Evolutionary conservation across 148 eudicot genomes (phyloP).

Genomic region (Rheum nobile): DNA sequence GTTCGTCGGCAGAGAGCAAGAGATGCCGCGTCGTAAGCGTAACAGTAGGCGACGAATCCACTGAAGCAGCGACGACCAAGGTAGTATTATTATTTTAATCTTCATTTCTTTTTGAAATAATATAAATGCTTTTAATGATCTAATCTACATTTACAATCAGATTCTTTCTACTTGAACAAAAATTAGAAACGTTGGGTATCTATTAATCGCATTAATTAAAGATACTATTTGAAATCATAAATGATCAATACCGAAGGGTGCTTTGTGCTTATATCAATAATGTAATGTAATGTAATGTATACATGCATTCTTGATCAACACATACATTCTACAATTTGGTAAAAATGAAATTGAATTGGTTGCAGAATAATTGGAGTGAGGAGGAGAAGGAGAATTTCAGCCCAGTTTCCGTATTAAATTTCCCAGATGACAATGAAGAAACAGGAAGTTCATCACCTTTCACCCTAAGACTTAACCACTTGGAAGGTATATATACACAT

Average conservation of each 20-base stretch:
- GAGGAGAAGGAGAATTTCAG: constrained; percentile 49
- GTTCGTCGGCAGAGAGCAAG: background rate
- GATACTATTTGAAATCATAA: background rate
- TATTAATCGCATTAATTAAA: background rate
- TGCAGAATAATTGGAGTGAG: constrained; percentile 9
- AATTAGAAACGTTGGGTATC: background rate
- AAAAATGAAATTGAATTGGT: background rate
- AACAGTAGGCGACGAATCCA: background rate
- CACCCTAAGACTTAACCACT: constrained; percentile 19
- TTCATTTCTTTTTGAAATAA: background rate
- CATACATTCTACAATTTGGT: background rate
- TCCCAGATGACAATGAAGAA: constrained; percentile 38
- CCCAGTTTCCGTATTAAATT: constrained; percentile 61
- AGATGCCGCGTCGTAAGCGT: background rate
- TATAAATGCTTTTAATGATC: background rate
- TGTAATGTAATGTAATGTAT: too few species aligned
- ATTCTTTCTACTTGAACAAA: background rate
- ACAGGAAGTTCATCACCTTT: constrained; percentile 46
- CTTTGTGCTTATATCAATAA: too few species aligned
- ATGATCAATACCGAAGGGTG: too few species aligned
- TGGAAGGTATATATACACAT: constrained; percentile 38
- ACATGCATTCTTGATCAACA: too few species aligned
- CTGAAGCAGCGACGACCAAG: background rate
- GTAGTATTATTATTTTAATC: background rate
- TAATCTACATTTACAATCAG: background rate